Evolutionary conservation across 78 protist species (phyloP).

Genomic region (Dictyostelium purpureum): DNA sequence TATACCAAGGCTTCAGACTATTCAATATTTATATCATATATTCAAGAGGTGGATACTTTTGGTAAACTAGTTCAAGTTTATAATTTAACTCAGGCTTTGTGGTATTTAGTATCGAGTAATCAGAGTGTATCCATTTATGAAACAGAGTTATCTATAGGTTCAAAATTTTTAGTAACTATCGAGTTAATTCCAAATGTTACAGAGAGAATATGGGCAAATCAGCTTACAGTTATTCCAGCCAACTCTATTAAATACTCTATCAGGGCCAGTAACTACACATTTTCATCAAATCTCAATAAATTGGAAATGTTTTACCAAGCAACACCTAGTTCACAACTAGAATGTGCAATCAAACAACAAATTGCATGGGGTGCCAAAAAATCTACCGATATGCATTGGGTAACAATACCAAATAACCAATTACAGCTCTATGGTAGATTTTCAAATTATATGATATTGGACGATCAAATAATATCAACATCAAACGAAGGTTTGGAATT

Average conservation of each 20-base stretch:
- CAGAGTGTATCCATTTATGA: background rate
- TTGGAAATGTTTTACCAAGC: background rate
- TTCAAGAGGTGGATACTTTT: background rate
- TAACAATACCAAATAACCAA: slow-evolving; percentile 34
- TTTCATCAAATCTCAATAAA: background rate
- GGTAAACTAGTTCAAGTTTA: background rate
- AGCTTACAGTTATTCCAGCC: background rate
- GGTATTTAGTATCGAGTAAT: background rate
- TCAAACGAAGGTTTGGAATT: slow-evolving; percentile 22
- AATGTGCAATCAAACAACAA: background rate
- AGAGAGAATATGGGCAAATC: background rate
- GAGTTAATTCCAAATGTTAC: background rate
- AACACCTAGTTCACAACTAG: background rate
- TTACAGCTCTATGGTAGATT: slow-evolving; percentile 19
- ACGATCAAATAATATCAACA: background rate
- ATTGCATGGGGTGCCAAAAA: background rate
- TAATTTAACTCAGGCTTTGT: background rate
- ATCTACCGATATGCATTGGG: background rate
- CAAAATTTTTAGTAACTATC: background rate
- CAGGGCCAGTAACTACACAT: background rate
- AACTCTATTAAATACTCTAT: background rate
- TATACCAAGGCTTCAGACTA: background rate
- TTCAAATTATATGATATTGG: background rate
- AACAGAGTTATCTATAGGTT: background rate
- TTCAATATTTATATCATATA: background rate